Conservation (phyloP, 768 basidiomycete species). For the Auricularia cornea region DNA sequence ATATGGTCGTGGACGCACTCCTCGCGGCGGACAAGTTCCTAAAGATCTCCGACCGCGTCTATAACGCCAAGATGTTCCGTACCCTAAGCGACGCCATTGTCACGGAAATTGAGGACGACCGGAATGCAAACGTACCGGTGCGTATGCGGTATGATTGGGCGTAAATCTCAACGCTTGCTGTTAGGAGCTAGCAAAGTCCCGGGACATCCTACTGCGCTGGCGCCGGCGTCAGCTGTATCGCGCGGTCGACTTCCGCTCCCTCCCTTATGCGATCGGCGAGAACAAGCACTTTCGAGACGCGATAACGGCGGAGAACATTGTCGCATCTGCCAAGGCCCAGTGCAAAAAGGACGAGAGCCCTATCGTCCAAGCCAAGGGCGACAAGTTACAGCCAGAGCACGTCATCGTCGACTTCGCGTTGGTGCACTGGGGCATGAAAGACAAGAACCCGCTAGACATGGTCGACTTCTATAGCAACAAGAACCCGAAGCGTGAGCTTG, state of each 20-base stretch:
- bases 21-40: constrained; percentile 56
- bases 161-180: too few species aligned
- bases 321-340: constrained; percentile 29
- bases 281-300: constrained; percentile 15
- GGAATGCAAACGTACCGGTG: not conserved
- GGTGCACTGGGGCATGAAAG: constrained; percentile 76
- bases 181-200: constrained; percentile 55
- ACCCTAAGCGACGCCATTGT: constrained; percentile 64
- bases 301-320: constrained; percentile 36
- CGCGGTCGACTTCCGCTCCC: constrained; percentile 56
- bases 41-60: constrained; percentile 48
- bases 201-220: constrained; percentile 55
- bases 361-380: constrained; percentile 17
- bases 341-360: constrained; percentile 6
- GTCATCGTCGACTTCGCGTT: constrained; percentile 54
- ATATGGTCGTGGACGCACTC: constrained; percentile 80
- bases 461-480: constrained; percentile 71
- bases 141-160: too few species aligned
- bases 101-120: constrained; percentile 41
- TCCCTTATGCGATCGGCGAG: constrained; percentile 25
- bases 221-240: constrained; percentile 58
- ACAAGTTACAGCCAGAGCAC: constrained; percentile 35
- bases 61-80: constrained; percentile 51
- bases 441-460: constrained; percentile 56
- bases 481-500: constrained; percentile 33